Evolutionary conservation across 2,329 filamentous ascomycete genomes (phyloP), one percentile per base, ranked within the genome.

Genomic region (Exophiala sp.): DNA sequence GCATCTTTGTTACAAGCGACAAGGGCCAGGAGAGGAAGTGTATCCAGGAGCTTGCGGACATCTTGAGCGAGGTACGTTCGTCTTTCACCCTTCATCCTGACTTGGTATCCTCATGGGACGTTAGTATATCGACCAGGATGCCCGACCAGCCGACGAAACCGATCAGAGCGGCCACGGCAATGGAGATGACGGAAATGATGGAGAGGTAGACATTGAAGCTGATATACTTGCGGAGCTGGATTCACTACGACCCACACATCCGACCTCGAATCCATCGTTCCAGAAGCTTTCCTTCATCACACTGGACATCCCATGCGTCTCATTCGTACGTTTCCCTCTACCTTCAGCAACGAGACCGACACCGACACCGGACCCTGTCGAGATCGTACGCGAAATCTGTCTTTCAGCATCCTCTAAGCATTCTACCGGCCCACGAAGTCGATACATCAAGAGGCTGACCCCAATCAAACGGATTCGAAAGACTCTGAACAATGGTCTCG

Each of bases 1-100:
- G 83, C 9, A 82, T 86, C 24, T 85, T 83, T 73, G 78, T 81
- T 39, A 84, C 83, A 2, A 85, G 82, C 65, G 77, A 81, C 55
- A 81, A 80, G 69, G 81, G 81, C 56, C 79, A 76, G 63, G 83
- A 86, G 69, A 73, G 71, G 38, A 84, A 82, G 69, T 83, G 80
- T 53, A 75, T 81, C 18, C 71, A 72, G 41, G 83, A 86, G 61
- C 70, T 82, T 47, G 68, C 76, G 39, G 81, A 84, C 66, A 64
- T 85, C 9, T 80, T 86, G 63, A 72, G 76, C 36, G 75, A 82
- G 67, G 80, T 81, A 54, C 58, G 72, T 68, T 32, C 51, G 41
- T 8, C n/a, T 9, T 21, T 16, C 34, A 12, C 32, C 29, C 7
- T 29, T 35, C 12, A 11, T 10, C 33, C 21, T 14, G 32, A 34